A percentile compares a stretch with the other conserved stretches of the same genome.
Conservation (phyloP, 805 yeast genomes). For the Cyberlindnera xylosilytica region DNA sequence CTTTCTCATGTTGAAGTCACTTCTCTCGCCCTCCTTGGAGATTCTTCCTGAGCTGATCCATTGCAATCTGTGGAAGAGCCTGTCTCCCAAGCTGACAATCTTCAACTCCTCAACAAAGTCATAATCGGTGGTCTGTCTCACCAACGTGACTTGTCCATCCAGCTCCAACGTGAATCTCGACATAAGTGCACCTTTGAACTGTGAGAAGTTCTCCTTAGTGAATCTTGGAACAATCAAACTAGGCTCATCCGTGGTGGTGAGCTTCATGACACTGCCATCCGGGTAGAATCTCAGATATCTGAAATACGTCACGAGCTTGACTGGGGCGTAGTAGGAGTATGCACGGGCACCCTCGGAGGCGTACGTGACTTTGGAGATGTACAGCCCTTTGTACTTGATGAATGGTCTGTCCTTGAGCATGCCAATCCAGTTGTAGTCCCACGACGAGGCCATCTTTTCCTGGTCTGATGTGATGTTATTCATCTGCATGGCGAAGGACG, state of each 20-base stretch:
- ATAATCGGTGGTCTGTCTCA: constrained; percentile 60
- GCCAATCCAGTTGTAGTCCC: constrained; percentile 36
- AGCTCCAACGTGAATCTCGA: constrained; percentile 45
- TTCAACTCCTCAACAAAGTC: constrained; percentile 60
- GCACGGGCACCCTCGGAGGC: constrained; percentile 77
- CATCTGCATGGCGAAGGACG: constrained; percentile 37
- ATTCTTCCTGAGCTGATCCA: constrained; percentile 67
- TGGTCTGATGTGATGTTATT: constrained; percentile 36
- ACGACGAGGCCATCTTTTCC: constrained; percentile 34
- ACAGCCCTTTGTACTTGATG: constrained; percentile 76
- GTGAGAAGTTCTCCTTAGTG: constrained; percentile 31
- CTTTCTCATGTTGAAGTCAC: constrained; percentile 55
- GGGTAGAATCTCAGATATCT: constrained; percentile 79
- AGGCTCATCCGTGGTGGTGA: constrained; percentile 75
- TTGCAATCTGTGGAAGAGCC: constrained; percentile 63
- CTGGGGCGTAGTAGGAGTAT: constrained; percentile 66
- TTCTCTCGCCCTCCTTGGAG: constrained; percentile 53
- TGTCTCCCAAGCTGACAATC: constrained; percentile 57
- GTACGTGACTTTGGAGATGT: constrained; percentile 81
- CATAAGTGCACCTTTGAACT: constrained; percentile 31
- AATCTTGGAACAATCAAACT: constrained; percentile 57
- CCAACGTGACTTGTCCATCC: constrained; percentile 50
- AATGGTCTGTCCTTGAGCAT: constrained; percentile 62
- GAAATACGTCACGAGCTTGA: constrained; percentile 82
- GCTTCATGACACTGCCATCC: constrained; percentile 70